Evolutionary conservation across 257 asterid species (phyloP).

Genomic region (Solanum pimpinellifolium): DNA sequence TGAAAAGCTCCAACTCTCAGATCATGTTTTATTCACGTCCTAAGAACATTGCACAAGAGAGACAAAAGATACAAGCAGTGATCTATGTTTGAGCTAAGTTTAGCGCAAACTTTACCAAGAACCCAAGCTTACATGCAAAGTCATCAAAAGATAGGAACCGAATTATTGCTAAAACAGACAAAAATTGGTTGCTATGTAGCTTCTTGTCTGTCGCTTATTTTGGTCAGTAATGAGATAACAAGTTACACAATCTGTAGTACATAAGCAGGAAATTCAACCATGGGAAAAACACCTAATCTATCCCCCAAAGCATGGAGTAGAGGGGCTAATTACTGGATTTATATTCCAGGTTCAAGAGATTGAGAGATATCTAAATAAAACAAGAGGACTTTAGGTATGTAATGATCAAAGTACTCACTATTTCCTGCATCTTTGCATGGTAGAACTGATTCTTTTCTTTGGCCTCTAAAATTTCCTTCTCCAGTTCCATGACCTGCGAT

Average conservation of each 20-base stretch:
- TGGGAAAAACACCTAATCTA: not conserved
- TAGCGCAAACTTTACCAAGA: not conserved
- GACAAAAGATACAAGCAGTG: not conserved
- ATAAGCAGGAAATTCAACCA: not conserved
- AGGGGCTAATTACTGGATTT: not conserved
- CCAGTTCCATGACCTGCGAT: slow-evolving; percentile 85
- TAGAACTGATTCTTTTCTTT: slow-evolving; percentile 77
- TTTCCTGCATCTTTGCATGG: slow-evolving; percentile 95
- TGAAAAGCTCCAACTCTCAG: not conserved
- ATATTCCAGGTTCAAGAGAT: not conserved
- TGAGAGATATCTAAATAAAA: not conserved
- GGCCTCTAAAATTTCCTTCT: slow-evolving; percentile 86
- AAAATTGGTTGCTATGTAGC: not conserved
- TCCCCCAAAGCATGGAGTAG: not conserved
- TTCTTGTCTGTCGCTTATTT: not conserved
- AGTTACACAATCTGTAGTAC: not conserved
- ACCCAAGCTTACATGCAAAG: not conserved
- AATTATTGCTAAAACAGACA: not conserved
- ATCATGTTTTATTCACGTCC: not conserved
- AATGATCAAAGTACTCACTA: slow-evolving; percentile 44
- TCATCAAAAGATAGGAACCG: not conserved
- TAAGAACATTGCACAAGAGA: not conserved
- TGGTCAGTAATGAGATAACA: not conserved
- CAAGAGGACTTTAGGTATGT: not conserved
- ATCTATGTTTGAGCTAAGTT: not conserved